A percentile compares a stretch with the other conserved stretches of the same genome.
Evolutionary conservation across 108 stramenopile species (phyloP).

Genomic region (Cylindrotheca fusiformis): DNA sequence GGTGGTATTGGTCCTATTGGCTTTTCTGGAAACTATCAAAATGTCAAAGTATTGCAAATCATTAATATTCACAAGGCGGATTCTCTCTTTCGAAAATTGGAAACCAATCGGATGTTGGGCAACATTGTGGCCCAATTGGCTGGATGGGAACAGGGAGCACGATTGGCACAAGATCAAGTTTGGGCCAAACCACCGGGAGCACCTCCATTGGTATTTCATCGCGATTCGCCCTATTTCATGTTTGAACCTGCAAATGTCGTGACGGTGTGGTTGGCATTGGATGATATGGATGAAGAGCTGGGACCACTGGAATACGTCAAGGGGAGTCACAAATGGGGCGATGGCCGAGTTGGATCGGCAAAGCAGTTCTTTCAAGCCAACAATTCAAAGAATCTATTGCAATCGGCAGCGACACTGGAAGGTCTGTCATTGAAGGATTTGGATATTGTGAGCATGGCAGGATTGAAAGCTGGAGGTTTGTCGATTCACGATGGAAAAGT

Average conservation of each 20-base stretch:
- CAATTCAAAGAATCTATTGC: conserved; percentile 30
- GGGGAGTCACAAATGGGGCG: conserved; percentile 72
- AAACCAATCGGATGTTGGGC: conserved; percentile 42
- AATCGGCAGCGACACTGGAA: conserved; percentile 50
- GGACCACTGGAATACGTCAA: conserved; percentile 78
- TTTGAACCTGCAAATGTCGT: conserved; percentile 69
- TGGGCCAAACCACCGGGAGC: conserved; percentile 82
- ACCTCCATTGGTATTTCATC: conserved; percentile 74
- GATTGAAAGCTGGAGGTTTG: conserved; percentile 58
- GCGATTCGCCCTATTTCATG: conserved; percentile 86
- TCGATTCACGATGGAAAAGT: conserved; percentile 76
- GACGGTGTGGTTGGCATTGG: conserved; percentile 83
- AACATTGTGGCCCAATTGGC: conserved; percentile 60
- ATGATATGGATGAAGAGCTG: conserved; percentile 78
- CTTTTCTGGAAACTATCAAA: conserved; percentile 41
- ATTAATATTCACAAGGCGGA: conserved; percentile 84
- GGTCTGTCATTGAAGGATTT: conserved; percentile 42
- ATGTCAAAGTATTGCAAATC: conserved; percentile 71
- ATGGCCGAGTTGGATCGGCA: conserved; percentile 55
- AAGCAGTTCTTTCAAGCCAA: conserved; percentile 62
- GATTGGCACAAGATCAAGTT: conserved; percentile 81
- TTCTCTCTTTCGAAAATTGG: conserved; percentile 58
- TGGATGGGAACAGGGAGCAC: conserved; percentile 65
- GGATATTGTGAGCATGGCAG: conserved; percentile 59
- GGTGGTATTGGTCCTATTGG: conserved; percentile 30